Evolutionary conservation across 73 alveolate genomes (phyloP).

Genomic region (Paramecium octaurelia): DNA sequence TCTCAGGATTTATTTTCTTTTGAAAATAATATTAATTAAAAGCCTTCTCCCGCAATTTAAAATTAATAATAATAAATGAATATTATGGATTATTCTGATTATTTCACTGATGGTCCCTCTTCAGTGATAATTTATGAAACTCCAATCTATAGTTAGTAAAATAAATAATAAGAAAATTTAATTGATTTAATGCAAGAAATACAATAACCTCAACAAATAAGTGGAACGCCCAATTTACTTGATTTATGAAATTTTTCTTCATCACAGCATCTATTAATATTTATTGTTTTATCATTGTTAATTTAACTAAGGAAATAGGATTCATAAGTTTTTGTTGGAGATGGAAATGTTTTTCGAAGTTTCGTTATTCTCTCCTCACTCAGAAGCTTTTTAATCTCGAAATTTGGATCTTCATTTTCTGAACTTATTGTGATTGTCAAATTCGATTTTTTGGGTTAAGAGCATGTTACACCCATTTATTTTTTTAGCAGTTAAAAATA

Average conservation of each 20-base stretch:
- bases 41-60: not conserved
- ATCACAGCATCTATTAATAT: not conserved
- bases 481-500: not conserved
- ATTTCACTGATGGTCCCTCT: not conserved
- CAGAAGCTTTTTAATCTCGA: not conserved
- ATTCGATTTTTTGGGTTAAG: not conserved
- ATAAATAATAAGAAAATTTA: not conserved
- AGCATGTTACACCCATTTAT: not conserved
- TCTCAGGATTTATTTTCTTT: not conserved
- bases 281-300: not conserved
- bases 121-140: not conserved
- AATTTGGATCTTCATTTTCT: conserved; percentile 12
- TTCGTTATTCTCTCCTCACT: not conserved
- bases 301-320: conserved; percentile 11
- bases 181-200: not conserved
- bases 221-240: not conserved
- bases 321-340: not conserved
- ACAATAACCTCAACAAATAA: not conserved
- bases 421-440: not conserved
- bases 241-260: not conserved
- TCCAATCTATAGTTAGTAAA: not conserved
- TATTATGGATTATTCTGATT: conserved; percentile 1
- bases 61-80: not conserved
- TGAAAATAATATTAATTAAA: not conserved
- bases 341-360: conserved; percentile 21